phyloP scores from a whole-genome alignment of 1,139 yeast genomes.

The Meyerozyma carpophila region DNA sequence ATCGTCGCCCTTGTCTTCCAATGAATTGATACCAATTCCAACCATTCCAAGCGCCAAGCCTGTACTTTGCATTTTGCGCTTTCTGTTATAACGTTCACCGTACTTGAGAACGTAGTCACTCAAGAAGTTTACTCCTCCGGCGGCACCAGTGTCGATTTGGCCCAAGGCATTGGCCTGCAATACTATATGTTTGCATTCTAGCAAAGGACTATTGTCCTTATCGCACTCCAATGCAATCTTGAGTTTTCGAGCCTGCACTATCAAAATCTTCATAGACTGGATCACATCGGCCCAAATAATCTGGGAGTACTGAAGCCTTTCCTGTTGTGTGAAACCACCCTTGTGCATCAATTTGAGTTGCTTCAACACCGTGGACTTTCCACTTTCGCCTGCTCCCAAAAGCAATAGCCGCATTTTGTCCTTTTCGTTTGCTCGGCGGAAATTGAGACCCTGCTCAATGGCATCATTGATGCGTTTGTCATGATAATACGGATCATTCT shows the following conservation, averaged over 20 bases:
- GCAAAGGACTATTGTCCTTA: constrained; percentile 37
- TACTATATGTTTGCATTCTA: constrained; percentile 42
- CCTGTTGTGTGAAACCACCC: constrained; percentile 77
- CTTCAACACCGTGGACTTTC: constrained; percentile 92
- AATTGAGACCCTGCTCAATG: constrained; percentile 60
- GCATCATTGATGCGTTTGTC: constrained; percentile 55
- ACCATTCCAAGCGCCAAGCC: constrained; percentile 37
- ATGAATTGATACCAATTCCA: constrained; percentile 3
- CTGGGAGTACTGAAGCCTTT: constrained; percentile 74
- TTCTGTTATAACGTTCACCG: constrained; percentile 47
- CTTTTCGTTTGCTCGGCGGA: constrained; percentile 44
- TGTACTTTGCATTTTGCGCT: constrained; percentile 49
- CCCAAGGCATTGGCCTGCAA: constrained; percentile 55
- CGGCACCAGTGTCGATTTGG: constrained; percentile 59
- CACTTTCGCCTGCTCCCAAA: constrained; percentile 94
- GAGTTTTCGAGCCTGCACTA: constrained; percentile 63
- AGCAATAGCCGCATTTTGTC: constrained; percentile 60
- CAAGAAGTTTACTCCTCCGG: constrained; percentile 61
- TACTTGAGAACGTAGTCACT: constrained; percentile 63
- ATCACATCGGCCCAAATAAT: constrained; percentile 95
- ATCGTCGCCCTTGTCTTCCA: constrained; percentile 4
- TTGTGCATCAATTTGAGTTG: constrained; percentile 85
- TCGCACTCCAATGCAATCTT: constrained; percentile 62
- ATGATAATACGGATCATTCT: constrained; percentile 45
- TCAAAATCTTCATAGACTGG: constrained; percentile 79